Evolutionary conservation across 139 green algal genomes (phyloP).

Genomic region (Picochlorum sp.): DNA sequence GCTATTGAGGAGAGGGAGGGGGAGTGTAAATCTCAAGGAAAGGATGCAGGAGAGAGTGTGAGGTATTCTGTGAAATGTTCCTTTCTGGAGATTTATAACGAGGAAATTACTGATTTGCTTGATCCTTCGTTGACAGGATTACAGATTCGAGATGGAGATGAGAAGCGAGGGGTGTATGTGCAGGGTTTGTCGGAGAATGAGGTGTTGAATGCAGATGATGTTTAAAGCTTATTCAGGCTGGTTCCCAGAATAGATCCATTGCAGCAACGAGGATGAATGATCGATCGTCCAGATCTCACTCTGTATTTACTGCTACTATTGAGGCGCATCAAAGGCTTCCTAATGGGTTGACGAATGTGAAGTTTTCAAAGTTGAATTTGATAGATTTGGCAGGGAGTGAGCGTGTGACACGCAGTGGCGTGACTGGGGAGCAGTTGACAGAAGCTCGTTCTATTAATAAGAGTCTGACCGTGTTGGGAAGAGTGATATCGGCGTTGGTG

Average conservation of each 20-base stretch:
- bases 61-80: slow-evolving; percentile 33
- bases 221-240: slow-evolving; percentile 54
- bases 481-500: slow-evolving; percentile 82
- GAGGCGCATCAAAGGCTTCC: slow-evolving; percentile 31
- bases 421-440: slow-evolving; percentile 76
- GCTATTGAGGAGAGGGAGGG: slow-evolving; percentile 51
- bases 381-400: slow-evolving; percentile 95
- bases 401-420: slow-evolving; percentile 56
- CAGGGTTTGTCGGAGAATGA: slow-evolving; percentile 65
- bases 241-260: slow-evolving; percentile 58
- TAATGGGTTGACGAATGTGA: slow-evolving; percentile 37
- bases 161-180: slow-evolving; percentile 70
- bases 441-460: slow-evolving; percentile 95
- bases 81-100: slow-evolving; percentile 95
- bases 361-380: slow-evolving; percentile 76
- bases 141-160: slow-evolving; percentile 61
- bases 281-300: slow-evolving; percentile 79
- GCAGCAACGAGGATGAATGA: slow-evolving; percentile 82
- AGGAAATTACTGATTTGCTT: slow-evolving; percentile 83
- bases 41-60: slow-evolving; percentile 5
- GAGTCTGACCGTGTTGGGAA: slow-evolving; percentile 77
- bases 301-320: slow-evolving; percentile 68
- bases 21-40: not conserved
- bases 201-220: slow-evolving; percentile 66
- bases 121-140: slow-evolving; percentile 38